phyloP scores from a whole-genome alignment of 805 yeast genomes.

The Cyberlindnera mycetangii region DNA sequence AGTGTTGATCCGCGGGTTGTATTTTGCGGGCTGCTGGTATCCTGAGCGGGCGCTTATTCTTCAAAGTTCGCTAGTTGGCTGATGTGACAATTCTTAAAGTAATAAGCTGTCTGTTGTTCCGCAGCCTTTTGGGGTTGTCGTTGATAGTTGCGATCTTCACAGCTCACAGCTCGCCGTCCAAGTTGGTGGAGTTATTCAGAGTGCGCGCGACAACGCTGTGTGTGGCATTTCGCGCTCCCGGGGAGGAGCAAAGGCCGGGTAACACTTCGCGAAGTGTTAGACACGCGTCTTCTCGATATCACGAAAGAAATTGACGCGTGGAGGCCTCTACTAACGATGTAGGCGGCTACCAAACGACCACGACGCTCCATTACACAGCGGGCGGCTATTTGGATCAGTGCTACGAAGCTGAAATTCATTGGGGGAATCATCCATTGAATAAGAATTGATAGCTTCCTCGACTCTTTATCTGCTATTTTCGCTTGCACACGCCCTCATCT shows the following conservation, averaged over 20 bases:
- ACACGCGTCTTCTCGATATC: background rate
- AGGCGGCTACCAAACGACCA: no score
- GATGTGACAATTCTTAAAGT: background rate
- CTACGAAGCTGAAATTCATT: no score
- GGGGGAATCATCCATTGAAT: background rate
- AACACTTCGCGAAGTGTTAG: no score
- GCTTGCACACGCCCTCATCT: background rate
- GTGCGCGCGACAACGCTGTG: no score
- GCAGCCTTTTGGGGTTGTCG: no score
- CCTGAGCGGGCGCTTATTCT: background rate
- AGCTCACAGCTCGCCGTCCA: no score
- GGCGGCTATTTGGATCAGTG: no score
- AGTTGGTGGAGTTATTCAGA: no score
- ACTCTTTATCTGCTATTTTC: background rate
- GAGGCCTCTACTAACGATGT: no score
- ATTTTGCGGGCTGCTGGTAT: background rate
- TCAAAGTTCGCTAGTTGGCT: background rate
- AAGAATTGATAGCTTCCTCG: background rate
- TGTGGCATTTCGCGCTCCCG: no score
- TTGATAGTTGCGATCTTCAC: no score
- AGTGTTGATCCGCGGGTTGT: background rate
- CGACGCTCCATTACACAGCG: background rate
- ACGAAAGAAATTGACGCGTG: conserved; percentile 2
- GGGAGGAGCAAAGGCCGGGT: no score
- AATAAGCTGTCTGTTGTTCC: background rate